Conservation (phyloP, 2,329 filamentous ascomycete genomes). For the Alternaria arbusti region DNA sequence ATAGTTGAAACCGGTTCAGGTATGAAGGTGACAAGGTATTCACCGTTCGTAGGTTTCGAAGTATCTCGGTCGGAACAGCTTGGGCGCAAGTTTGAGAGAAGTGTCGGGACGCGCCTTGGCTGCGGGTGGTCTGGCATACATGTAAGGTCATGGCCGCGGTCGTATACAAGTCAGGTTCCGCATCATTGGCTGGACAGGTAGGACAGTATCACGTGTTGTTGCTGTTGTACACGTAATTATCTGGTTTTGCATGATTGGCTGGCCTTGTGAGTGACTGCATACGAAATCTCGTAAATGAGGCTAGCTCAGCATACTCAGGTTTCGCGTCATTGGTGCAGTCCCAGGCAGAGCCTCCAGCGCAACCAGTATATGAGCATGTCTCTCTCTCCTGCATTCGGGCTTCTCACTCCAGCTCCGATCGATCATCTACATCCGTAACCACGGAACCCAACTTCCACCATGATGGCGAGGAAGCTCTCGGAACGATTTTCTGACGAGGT, state of each 20-base stretch:
- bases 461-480: background rate
- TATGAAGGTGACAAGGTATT: background rate
- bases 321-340: background rate
- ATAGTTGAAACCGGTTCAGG: background rate
- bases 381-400: too few relatives aligned
- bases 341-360: too few relatives aligned
- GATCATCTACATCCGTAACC: too few relatives aligned
- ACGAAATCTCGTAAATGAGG: background rate
- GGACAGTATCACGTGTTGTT: too few relatives aligned
- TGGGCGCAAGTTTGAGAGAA: conserved; percentile 46
- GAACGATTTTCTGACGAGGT: background rate
- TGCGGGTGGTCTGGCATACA: conserved; percentile 45
- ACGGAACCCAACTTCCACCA: too few relatives aligned
- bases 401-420: too few relatives aligned
- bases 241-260: background rate
- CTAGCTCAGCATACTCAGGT: background rate
- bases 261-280: too few relatives aligned
- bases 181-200: background rate
- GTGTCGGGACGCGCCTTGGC: conserved; percentile 50
- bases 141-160: too few relatives aligned
- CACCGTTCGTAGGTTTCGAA: background rate
- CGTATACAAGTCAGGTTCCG: background rate
- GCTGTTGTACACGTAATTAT: background rate
- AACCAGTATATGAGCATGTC: too few relatives aligned
- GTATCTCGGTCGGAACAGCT: conserved; percentile 34